Conservation (phyloP, 2,329 filamentous ascomycete genomes). For the Aspergillus fijiensis region DNA sequence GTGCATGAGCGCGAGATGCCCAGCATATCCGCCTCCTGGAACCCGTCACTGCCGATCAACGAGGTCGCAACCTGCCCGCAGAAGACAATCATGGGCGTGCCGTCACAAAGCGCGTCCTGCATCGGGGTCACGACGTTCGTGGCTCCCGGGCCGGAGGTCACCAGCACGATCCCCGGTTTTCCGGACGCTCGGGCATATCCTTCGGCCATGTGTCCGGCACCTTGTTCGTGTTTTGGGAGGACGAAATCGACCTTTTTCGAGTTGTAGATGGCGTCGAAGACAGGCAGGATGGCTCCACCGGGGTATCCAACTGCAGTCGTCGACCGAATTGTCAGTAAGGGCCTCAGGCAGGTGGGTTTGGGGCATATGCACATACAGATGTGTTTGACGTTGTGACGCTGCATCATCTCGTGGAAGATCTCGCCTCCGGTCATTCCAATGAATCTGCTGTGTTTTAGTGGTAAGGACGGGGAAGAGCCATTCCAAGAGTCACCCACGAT, state of each 20-base stretch:
- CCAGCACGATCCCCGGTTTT: constrained; percentile 90
- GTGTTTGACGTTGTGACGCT: constrained; percentile 79
- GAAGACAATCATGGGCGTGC: constrained; percentile 95
- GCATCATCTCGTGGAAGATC: constrained; percentile 96
- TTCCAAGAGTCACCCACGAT: neutral
- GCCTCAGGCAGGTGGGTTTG: neutral
- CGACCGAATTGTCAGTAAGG: constrained; percentile 5
- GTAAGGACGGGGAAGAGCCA: neutral
- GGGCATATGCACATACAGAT: constrained; percentile 51
- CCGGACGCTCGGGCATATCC: constrained; percentile 93
- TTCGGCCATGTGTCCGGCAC: constrained; percentile 97
- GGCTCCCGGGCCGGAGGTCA: constrained; percentile 93
- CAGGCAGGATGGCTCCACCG: constrained; percentile 92
- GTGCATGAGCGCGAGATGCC: neutral
- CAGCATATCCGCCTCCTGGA: constrained; percentile 66
- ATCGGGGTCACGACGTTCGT: constrained; percentile 97
- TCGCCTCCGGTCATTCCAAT: constrained; percentile 86
- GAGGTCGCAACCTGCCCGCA: constrained; percentile 86
- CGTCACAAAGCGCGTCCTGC: constrained; percentile 93
- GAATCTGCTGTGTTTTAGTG: constrained; percentile 55
- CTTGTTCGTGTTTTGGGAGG: constrained; percentile 93
- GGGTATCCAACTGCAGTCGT: constrained; percentile 71
- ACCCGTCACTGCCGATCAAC: constrained; percentile 91
- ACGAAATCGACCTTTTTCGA: constrained; percentile 96
- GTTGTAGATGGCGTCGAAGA: constrained; percentile 99